These are phyloP conservation scores for Scytalidium lignicola DNA, from an alignment of 2,329 filamentous ascomycete genomes.

Conservation along the genomic window DNA sequence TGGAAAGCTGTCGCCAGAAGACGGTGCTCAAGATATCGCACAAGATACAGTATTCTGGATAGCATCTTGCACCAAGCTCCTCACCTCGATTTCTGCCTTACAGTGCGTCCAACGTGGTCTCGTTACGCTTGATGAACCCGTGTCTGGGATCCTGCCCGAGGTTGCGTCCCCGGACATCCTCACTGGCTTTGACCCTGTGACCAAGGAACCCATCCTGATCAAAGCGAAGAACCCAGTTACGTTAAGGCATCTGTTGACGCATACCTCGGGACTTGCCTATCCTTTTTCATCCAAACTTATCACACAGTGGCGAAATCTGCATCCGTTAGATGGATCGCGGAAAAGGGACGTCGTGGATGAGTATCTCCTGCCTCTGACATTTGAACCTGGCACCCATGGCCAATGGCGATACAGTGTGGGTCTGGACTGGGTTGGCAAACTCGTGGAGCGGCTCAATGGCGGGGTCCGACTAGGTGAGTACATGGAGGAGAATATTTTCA, in stretches of 20 bases:
- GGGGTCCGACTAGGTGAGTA: slow-evolving; percentile 37
- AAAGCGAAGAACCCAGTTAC: slow-evolving; percentile 4
- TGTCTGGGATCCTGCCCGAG: slow-evolving; percentile 3
- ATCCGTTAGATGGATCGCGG: background rate
- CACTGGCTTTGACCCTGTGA: slow-evolving; percentile 1
- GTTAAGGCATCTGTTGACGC: slow-evolving; percentile 3
- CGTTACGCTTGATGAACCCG: slow-evolving; percentile 4
- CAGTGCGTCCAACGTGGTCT: slow-evolving; percentile 7
- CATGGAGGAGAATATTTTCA: slow-evolving; percentile 40
- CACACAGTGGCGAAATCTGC: background rate
- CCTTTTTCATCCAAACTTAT: background rate
- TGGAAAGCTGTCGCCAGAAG: slow-evolving; percentile 1
- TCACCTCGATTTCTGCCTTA: slow-evolving; percentile 1
- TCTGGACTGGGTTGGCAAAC: slow-evolving; percentile 4
- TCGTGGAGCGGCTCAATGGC: slow-evolving; percentile 38
- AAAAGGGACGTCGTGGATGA: background rate
- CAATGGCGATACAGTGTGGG: slow-evolving; percentile 4
- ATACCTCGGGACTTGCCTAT: slow-evolving; percentile 4
- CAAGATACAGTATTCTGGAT: slow-evolving; percentile 2
- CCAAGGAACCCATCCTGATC: background rate
- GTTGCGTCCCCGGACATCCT: background rate
- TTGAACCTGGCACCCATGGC: background rate
- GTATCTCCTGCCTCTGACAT: slow-evolving; percentile 1
- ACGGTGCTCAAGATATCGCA: background rate
- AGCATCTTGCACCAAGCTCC: slow-evolving; percentile 4